Evolutionary conservation across 176 grass and related monocot species (phyloP), one percentile per base, ranked within the genome.

Genomic region (Triticum dicoccoides): DNA sequence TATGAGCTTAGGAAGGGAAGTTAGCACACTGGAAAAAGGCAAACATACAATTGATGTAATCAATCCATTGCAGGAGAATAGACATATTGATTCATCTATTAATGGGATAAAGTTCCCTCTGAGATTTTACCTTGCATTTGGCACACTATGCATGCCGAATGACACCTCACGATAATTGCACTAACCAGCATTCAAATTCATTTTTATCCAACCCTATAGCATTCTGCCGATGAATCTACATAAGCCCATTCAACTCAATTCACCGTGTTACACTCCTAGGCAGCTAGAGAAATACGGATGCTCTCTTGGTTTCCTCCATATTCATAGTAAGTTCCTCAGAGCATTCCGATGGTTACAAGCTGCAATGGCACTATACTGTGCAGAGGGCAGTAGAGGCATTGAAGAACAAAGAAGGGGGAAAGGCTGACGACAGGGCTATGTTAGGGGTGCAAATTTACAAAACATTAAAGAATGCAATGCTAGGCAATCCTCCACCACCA

Each of bases 201-300:
- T 27, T 67, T 58, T 82, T 67, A 13, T 61, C 11, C 72, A 49
- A 32, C 23, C 38, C 38, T 11, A 66, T 18, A 54, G 17, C 79
- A 47, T 49, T 80, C 17, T 45, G 11, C 25, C 10, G 29, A 45
- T 80, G 12, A 42, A 63, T 42, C 58, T 80, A 10, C 21, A 41
- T 5, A 80, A 39, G 59, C 12, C 35, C 77, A 8, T 3, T 41
- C n/a, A 63, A 25, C 62, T 27, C 8, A 63, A 25, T 63, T 27
- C 23, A 41, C n/a, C 13, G 10, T 18, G 15, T 54, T 18, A 54
- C 51, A 89, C 29, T 52, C 30, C 24, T 47, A 27, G 29, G 37
- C 17, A 56, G n/a, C 87, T 73, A 79, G 41, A 64, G 21, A 64
- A 84, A 33, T 52, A 45, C 82, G 70, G 49, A 88, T 79, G 51